These are phyloP conservation scores for Polyrhizophydium stewartii DNA, from an alignment of 371 early-diverging fungal genomes.

Conservation along the genomic window DNA sequence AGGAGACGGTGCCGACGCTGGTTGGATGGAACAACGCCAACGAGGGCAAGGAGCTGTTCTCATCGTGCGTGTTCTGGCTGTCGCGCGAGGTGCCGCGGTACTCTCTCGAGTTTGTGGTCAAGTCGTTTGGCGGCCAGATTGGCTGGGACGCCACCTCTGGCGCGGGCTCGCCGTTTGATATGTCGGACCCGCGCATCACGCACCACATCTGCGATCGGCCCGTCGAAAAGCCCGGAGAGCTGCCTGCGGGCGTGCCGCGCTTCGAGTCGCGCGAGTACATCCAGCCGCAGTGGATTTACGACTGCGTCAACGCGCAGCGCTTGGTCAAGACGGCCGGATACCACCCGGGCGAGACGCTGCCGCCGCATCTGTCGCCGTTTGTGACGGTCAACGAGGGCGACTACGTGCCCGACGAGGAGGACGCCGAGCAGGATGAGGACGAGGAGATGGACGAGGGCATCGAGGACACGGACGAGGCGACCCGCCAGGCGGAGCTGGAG, in stretches of 20 bases:
- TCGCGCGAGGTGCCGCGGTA: conserved; percentile 94
- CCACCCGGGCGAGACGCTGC: conserved; percentile 75
- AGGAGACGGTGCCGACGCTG: conserved; percentile 30
- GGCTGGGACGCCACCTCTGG: conserved; percentile 85
- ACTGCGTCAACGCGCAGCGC: conserved; percentile 82
- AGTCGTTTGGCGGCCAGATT: conserved; percentile 82
- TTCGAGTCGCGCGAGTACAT: conserved; percentile 67
- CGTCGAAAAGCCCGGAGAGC: conserved; percentile 39
- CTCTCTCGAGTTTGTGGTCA: conserved; percentile 88
- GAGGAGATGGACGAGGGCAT: conserved; percentile 31
- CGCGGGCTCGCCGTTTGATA: conserved; percentile 73
- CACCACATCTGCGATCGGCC: conserved; percentile 91
- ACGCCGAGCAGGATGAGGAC: conserved; percentile 34
- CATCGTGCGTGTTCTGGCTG: conserved; percentile 72
- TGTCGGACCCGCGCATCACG: conserved; percentile 76
- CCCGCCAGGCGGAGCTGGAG: conserved; percentile 60
- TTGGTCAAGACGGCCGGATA: conserved; percentile 69
- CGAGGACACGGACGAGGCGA: conserved; percentile 33
- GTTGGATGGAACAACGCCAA: background rate
- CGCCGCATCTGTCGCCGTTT: conserved; percentile 95
- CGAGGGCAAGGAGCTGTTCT: conserved; percentile 58
- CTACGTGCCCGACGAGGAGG: conserved; percentile 64
- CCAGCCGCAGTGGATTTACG: conserved; percentile 98
- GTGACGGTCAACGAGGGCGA: conserved; percentile 81
- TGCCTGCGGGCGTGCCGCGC: background rate